Base-by-base conservation (phyloP, 257 asterid species). In the Fraxinus quadrangulata region DNA sequence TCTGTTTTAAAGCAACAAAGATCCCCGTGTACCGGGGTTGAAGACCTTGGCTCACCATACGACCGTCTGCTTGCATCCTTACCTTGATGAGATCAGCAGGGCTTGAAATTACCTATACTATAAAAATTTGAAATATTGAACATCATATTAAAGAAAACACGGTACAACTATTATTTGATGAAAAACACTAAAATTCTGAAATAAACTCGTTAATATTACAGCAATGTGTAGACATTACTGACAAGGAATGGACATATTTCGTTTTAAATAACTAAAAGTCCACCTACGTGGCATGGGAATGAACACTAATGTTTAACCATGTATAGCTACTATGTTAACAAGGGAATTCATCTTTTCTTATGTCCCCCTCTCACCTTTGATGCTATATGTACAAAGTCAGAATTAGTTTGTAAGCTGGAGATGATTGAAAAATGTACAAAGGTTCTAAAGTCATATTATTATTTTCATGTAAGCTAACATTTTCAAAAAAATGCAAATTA, bases 11-110 rank as follows among this genome's bases (percentile, higher is more conserved):
- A 67, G 98, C 97, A 78, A 90, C 90, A 74, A 90, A 80, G n/a
- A 89, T 70, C 63, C 94, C 92, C 0, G 84, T 67, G 83, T 91
- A 94, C 71, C 93, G 83, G 74, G 92, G 90, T 28, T 82, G 88
- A 73, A 75, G 79, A 77, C 90, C 93, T 71, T 80, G 91, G 71
- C 81, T 83, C 54, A 66, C 83, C 88, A 83, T 56, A 63, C 83
- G 88, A 47, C 89, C 81, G 69, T 89, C 97, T 30, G 97, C 98
- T 85, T 94, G 96, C 97, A 94, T 91, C 82, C 98, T 89, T 80
- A 92, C 97, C 80, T 92, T 94, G 83, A 94, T 81, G 70, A 94
- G 97, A 77, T 94, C 98, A 67, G 96, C 97, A 34, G 97, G 98
- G 87, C 98, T 94, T 24, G 97, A 93, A 79, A 94, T 90, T 59